Conservation (phyloP, 2,329 filamentous ascomycete genomes). For the Penicillium hordei region DNA sequence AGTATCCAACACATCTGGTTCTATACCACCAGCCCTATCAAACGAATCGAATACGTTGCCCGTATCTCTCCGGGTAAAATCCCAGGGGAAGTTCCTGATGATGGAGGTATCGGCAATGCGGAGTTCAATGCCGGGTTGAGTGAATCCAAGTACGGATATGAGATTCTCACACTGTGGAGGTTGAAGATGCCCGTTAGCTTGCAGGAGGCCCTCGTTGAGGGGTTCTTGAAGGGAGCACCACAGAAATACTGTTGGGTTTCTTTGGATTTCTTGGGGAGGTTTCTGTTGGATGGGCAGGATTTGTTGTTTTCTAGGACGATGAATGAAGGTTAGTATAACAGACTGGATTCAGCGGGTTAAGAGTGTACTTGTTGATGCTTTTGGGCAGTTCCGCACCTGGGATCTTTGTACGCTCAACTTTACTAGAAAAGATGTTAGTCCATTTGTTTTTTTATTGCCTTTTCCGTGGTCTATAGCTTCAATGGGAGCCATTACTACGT, state of each 20-base stretch:
- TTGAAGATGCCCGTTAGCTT: constrained; percentile 60
- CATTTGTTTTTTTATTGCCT: too few species aligned
- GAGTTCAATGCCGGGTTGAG: constrained; percentile 51
- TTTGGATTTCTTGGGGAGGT: constrained; percentile 8
- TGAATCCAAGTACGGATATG: constrained; percentile 52
- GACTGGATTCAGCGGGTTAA: background rate
- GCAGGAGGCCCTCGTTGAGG: constrained; percentile 54
- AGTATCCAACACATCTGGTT: constrained; percentile 64
- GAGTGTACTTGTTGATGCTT: background rate
- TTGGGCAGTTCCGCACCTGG: background rate
- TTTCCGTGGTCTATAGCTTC: too few species aligned
- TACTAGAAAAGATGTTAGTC: background rate
- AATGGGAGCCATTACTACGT: background rate
- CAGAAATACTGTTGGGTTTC: constrained; percentile 42
- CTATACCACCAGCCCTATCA: constrained; percentile 51
- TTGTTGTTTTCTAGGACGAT: background rate
- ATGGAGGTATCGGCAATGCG: constrained; percentile 51
- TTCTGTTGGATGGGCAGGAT: constrained; percentile 7
- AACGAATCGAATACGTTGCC: constrained; percentile 61
- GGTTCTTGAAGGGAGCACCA: constrained; percentile 55
- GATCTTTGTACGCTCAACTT: background rate
- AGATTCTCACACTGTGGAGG: constrained; percentile 59
- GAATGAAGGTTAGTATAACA: background rate
- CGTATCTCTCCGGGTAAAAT: constrained; percentile 50
- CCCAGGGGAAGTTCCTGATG: constrained; percentile 51